Evolutionary conservation across 371 early-diverging fungal genomes (phyloP), one percentile per base, ranked within the genome.

Genomic region (Phascolomyces articulosus): DNA sequence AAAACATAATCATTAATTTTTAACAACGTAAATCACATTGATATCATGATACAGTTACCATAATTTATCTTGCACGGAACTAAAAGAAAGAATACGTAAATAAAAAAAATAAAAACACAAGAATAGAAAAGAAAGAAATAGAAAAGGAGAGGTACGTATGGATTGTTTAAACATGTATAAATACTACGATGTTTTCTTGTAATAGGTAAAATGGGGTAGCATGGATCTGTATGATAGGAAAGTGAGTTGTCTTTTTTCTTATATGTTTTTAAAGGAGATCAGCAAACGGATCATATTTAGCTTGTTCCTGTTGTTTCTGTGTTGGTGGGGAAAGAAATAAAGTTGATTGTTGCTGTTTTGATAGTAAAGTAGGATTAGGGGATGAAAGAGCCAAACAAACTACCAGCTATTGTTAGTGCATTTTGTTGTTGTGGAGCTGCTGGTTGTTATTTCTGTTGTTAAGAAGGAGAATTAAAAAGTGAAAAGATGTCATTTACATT

Each of bases 401-500:
- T 66, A 41, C 59, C 47, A 4, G 59, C 49, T 7, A 60, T 24
- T 40, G 23, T 51, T 51, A 56, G 27, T 0, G 49, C 47, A 27
- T 57, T 49, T 61, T 55, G 65, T 27, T 55, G 64, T 34, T 58
- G 59, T 54, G 63, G 63, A 13, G 60, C 62, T 24, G 48, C 28
- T 26, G 29, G 48, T 47, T 21, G 65, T 55, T 44, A n/a, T n/a
- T n/a, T n/a, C n/a, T n/a, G 61, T 40, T 34, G 58, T 28, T 18
- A 51, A 18, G 63, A 23, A 7, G 71, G 34, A 6, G 66, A 55
- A 40, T 73, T 75, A 51, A 79, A 77, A 23, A 79, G 56, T 28
- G 55, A 65, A 69, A 79, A 66, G 29, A 79, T 77, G 44, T 79
- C 80, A 27, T 73, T 61, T 24, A 74, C 66, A 44, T 77, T 71